Evolutionary conservation across 2,329 filamentous ascomycete genomes (phyloP), one percentile per base, ranked within the genome.

Genomic region (Myotisia sp.): DNA sequence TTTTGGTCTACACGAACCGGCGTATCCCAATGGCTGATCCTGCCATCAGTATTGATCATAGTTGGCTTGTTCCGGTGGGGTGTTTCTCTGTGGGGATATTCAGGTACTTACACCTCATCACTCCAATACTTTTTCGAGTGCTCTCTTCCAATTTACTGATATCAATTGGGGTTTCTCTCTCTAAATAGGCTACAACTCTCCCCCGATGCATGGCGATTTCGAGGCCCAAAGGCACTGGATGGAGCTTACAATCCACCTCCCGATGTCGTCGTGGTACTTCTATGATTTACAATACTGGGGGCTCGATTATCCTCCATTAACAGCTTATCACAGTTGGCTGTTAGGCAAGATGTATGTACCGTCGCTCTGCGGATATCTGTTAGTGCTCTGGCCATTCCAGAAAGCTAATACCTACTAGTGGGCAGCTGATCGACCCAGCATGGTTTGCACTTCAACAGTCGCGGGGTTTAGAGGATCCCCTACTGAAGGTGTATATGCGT

Each of bases 171-270:
- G n/a, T n/a, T n/a, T n/a, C n/a, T n/a, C n/a, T n/a, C n/a, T 23
- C 29, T 20, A 43, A 28, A 2, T 41, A 85, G 81, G 87, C 37
- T 81, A 78, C 50, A 65, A 78, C 39, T 74, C 72, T 40, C 86
- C 86, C 22, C 90, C 90, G 4, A 85, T 94, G 75, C 81, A 86
- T 52, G 90, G 90, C 44, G 90, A 98, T 58, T 98, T 93, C 60
- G 90, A 98, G 63, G 90, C 92, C 3, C 90, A 98, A 57, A 68
- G 90, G 47, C 90, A 98, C 58, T 98, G 90, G 90, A 93, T 98
- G 86, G 90, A 98, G 53, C 67, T 98, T 44, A 94, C 90, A 2
- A 81, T 74, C 6, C 74, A 93, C 39, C 66, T 98, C 2, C 90
- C 90, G 9, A 68, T 92, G 23, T 90, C 84, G 7, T 80, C 90